A percentile compares a stretch with the other conserved stretches of the same genome.
phyloP scores from a whole-genome alignment of 1,284 basidiomycete genomes.

The Boletus sp. region DNA sequence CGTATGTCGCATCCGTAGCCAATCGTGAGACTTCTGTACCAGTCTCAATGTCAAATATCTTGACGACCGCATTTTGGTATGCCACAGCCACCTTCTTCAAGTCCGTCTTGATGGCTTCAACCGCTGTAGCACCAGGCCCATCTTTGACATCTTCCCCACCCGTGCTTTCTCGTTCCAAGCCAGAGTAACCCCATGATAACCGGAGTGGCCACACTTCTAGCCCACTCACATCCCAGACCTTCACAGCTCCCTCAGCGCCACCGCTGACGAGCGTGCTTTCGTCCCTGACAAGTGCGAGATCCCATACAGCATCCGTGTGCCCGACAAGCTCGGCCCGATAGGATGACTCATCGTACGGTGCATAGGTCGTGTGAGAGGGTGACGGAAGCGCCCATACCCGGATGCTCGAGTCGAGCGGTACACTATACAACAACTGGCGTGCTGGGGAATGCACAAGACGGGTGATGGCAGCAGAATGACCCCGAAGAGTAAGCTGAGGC shows the following conservation, averaged over 20 bases:
- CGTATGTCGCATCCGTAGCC: slow-evolving; percentile 67
- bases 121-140: slow-evolving; percentile 71
- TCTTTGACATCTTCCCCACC: slow-evolving; percentile 52
- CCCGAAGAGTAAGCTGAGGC: slow-evolving; percentile 88
- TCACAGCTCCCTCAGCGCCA: slow-evolving; percentile 88
- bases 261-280: slow-evolving; percentile 84
- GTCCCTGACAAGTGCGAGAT: slow-evolving; percentile 75
- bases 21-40: slow-evolving; percentile 78
- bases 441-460: slow-evolving; percentile 80
- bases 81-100: slow-evolving; percentile 85
- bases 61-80: slow-evolving; percentile 85
- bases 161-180: slow-evolving; percentile 52
- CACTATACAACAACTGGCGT: slow-evolving; percentile 81
- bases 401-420: slow-evolving; percentile 91
- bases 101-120: slow-evolving; percentile 78
- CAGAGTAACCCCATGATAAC: slow-evolving; percentile 78
- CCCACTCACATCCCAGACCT: slow-evolving; percentile 86
- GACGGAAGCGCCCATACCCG: slow-evolving; percentile 85
- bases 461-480: slow-evolving; percentile 92
- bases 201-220: slow-evolving; percentile 57
- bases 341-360: slow-evolving; percentile 80
- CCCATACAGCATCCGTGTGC: slow-evolving; percentile 96
- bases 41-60: slow-evolving; percentile 87
- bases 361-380: slow-evolving; percentile 76
- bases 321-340: slow-evolving; percentile 82